phyloP scores from a whole-genome alignment of 2,329 filamentous ascomycete species.

The Sporothrix brasiliensis region DNA sequence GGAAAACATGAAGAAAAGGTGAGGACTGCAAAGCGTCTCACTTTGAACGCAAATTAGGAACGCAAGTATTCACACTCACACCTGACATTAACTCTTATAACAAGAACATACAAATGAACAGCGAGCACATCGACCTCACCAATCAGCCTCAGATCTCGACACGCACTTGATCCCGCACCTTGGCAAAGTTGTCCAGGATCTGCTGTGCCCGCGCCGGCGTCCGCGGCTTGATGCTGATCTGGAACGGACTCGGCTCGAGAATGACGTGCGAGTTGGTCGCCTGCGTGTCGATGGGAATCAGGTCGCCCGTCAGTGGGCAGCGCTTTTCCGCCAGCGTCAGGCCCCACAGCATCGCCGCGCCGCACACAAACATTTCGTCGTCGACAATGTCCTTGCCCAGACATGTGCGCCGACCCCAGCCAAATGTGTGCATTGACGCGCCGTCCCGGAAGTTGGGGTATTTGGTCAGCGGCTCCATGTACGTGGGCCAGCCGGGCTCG shows the following conservation, averaged over 20 bases:
- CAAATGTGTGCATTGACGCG: constrained; percentile 64
- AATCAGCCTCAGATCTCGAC: constrained; percentile 34
- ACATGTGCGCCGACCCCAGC: constrained; percentile 65
- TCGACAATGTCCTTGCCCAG: constrained; percentile 65
- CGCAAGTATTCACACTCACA: not conserved
- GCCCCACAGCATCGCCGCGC: constrained; percentile 54
- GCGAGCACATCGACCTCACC: not conserved
- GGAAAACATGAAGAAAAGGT: not conserved
- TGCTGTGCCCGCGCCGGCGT: constrained; percentile 45
- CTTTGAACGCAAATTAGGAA: not conserved
- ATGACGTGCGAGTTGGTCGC: constrained; percentile 58
- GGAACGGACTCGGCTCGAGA: constrained; percentile 53
- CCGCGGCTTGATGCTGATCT: constrained; percentile 50
- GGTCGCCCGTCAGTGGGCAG: constrained; percentile 49
- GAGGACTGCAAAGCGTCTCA: not conserved
- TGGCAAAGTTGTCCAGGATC: constrained; percentile 47
- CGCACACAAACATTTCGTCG: constrained; percentile 58
- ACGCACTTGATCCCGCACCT: constrained; percentile 42
- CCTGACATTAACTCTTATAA: constrained; percentile 10
- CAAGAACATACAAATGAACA: not conserved
- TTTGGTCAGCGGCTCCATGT: constrained; percentile 64
- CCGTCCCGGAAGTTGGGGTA: constrained; percentile 65
- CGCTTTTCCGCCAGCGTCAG: constrained; percentile 50
- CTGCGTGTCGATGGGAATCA: constrained; percentile 52
- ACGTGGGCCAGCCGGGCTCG: constrained; percentile 64